Evolutionary conservation across 2,329 filamentous ascomycete species (phyloP), one percentile per base, ranked within the genome.

Genomic region (Colletotrichum tofieldiae): DNA sequence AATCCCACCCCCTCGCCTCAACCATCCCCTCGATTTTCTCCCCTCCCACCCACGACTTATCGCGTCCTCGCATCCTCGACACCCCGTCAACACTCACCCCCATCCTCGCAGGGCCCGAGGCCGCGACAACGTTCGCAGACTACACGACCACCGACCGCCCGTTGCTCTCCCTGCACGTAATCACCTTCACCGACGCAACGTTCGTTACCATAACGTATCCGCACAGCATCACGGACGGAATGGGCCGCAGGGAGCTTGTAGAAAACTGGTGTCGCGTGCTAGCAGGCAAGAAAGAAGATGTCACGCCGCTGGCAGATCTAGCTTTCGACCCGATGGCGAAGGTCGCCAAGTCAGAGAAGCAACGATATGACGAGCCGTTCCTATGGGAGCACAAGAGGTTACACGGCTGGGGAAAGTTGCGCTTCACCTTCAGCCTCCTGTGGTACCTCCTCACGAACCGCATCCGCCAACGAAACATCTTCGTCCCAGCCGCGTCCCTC

Each of bases 111-210:
- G 61, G 69, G 1, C 69, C 65, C 5, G 74, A 72, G 9, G 74
- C 72, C 11, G 76, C 77, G 2, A 62, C 12, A 2, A 78, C 73
- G 3, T 73, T 86, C 0, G 74, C 79, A 0, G 85, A 87, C 67
- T 86, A 83, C 73, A 63, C 85, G 16, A 75, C 77, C 61, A 72
- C 76, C 4, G 86, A 88, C 75, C 76, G 74, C n/a, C 86, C 87
- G 1, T 83, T 85, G 74, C 75, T 89, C 3, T 81, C 81, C 3
- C 77, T 89, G 4, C 85, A 87, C 69, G 79, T 89, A 55, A 81
- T 84, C 2, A 82, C 82, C 0, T 89, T 90, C 75, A 75, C 75
- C 3, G 84, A 90, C 69, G 84, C 85, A 0, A 89, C 88, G 0
- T 76, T 89, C 0, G 79, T 90, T 0, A 80, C 81, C 0, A 68